These are phyloP conservation scores for Thalassiosira exigua DNA, from an alignment of 352 stramenopile species.

Conservation along the genomic window DNA sequence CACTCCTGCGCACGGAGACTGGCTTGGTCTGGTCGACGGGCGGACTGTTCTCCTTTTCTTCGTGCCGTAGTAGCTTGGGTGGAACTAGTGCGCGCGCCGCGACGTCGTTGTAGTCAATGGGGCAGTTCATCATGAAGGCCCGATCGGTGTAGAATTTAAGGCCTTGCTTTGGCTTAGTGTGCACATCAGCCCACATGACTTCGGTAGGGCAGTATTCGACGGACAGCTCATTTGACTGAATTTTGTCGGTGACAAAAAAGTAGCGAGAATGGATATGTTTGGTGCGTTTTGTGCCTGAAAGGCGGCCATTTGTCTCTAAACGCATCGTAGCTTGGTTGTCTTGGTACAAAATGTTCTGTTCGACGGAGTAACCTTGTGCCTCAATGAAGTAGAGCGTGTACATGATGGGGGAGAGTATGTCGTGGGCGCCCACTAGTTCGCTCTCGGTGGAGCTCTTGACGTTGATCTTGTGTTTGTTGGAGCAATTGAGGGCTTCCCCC, in stretches of 20 bases:
- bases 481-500: slow-evolving; percentile 12
- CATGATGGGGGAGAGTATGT: neutral
- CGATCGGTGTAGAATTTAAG: neutral
- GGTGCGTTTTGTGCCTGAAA: slow-evolving; percentile 15
- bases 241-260: slow-evolving; percentile 39
- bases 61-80: too few species aligned
- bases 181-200: slow-evolving; percentile 31
- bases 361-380: slow-evolving; percentile 27
- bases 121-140: neutral
- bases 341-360: slow-evolving; percentile 26
- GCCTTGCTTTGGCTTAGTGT: slow-evolving; percentile 2
- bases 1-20: too few species aligned
- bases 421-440: slow-evolving; percentile 23
- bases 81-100: too few species aligned
- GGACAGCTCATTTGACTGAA: slow-evolving; percentile 23
- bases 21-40: too few species aligned
- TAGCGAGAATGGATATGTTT: slow-evolving; percentile 45
- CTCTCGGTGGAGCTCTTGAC: slow-evolving; percentile 38
- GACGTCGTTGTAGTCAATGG: too few species aligned
- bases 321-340: slow-evolving; percentile 23
- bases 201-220: slow-evolving; percentile 37
- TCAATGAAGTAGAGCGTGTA: slow-evolving; percentile 36
- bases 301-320: slow-evolving; percentile 22
- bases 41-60: too few species aligned
- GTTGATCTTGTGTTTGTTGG: slow-evolving; percentile 38